These are phyloP conservation scores for Panellus pusillus DNA, from an alignment of 768 basidiomycete species.

Conservation along the genomic window DNA sequence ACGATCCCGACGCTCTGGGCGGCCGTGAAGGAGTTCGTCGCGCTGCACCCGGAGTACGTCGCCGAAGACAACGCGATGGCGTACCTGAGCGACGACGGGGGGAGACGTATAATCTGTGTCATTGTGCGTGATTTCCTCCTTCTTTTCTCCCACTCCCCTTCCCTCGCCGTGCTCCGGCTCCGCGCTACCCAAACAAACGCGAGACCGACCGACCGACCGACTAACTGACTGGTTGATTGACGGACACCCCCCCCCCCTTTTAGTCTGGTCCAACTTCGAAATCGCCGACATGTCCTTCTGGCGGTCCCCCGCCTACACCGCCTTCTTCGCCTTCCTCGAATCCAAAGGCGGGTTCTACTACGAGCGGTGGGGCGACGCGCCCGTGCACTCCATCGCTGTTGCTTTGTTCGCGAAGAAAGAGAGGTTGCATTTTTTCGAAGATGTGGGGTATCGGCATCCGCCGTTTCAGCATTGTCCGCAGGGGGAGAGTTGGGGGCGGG, in stretches of 20 bases:
- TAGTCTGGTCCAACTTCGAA: constrained; percentile 76
- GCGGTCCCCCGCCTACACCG: constrained; percentile 59
- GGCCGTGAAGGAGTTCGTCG: constrained; percentile 64
- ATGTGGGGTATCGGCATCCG: constrained; percentile 67
- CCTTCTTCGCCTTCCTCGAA: constrained; percentile 68
- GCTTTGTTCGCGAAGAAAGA: constrained; percentile 51
- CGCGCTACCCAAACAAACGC: too few species aligned
- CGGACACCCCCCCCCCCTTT: too few species aligned
- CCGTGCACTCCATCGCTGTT: constrained; percentile 57
- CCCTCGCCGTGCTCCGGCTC: background rate
- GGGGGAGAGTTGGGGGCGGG: background rate
- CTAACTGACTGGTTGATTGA: too few species aligned
- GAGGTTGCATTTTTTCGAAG: constrained; percentile 62
- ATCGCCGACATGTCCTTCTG: constrained; percentile 71
- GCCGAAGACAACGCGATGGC: constrained; percentile 59
- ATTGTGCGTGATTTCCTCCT: constrained; percentile 53
- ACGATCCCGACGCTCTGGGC: constrained; percentile 83
- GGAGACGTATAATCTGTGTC: constrained; percentile 73
- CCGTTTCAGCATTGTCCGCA: constrained; percentile 61
- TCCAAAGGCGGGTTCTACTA: constrained; percentile 68
- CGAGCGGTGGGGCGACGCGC: constrained; percentile 52
- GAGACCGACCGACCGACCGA: too few species aligned
- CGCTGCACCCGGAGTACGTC: constrained; percentile 54
- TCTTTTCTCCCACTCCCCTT: constrained; percentile 15
- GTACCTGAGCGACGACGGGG: constrained; percentile 73